Percentiles rank a stretch among this genome's conserved stretches.
These are phyloP conservation scores for Neurospora sp. DNA, from an alignment of 495 filamentous ascomycete genomes.

Conservation along the genomic window DNA sequence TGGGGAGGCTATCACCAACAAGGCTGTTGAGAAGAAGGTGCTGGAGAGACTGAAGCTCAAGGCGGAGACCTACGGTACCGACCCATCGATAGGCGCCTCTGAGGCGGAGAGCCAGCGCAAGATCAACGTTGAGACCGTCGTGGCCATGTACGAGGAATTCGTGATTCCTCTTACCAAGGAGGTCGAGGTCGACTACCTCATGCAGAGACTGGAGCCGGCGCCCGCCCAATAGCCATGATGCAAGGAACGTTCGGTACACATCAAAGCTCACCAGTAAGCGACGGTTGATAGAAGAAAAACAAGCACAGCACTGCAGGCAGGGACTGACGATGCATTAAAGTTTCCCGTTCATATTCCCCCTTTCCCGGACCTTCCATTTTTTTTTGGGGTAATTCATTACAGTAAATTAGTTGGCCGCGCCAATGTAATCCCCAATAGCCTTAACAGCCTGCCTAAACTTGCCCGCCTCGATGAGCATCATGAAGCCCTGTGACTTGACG, in stretches of 20 bases:
- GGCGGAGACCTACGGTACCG: conserved; percentile 89
- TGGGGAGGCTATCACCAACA: conserved; percentile 81
- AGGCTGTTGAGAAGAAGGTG: conserved; percentile 83
- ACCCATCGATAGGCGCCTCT: conserved; percentile 44
- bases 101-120: conserved; percentile 40
- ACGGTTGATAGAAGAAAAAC: neutral
- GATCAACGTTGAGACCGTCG: conserved; percentile 88
- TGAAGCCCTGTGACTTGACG: conserved; percentile 68
- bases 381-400: neutral
- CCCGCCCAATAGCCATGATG: neutral
- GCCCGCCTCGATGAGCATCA: conserved; percentile 65
- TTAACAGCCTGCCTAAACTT: conserved; percentile 60
- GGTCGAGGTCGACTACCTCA: conserved; percentile 95
- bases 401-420: conserved; percentile 13
- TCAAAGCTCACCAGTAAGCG: neutral
- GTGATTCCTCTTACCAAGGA: conserved; percentile 96
- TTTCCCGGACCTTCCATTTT: neutral
- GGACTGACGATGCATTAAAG: neutral
- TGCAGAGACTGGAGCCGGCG: conserved; percentile 64
- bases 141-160: conserved; percentile 88
- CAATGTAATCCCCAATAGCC: conserved; percentile 61
- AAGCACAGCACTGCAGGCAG: neutral
- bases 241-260: too few species aligned
- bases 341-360: neutral
- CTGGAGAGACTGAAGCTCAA: conserved; percentile 80